phyloP scores from a whole-genome alignment of 495 filamentous ascomycete genomes.

The Podospora comata region DNA sequence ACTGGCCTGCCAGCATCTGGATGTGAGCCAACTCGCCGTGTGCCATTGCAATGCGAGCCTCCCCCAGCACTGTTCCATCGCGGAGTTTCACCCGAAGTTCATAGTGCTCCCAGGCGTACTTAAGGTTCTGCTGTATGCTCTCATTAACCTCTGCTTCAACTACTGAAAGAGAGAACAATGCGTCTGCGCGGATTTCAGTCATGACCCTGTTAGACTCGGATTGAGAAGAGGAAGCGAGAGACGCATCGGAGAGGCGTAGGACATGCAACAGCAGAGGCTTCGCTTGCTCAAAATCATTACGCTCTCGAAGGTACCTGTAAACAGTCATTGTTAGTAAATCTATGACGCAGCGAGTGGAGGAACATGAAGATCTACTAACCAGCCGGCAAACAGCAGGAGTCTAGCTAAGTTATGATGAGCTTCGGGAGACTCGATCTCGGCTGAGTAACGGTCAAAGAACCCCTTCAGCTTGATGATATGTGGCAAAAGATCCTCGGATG shows the following conservation, averaged over 20 bases:
- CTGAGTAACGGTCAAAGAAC: background rate
- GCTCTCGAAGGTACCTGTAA: constrained; percentile 1
- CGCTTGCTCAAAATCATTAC: background rate
- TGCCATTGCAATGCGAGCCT: constrained; percentile 4
- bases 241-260: background rate
- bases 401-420: too few relatives aligned
- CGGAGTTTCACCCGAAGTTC: background rate
- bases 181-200: too few relatives aligned
- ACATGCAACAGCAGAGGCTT: constrained; percentile 6
- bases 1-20: constrained; percentile 3
- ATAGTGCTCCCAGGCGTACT: background rate
- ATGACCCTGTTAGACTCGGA: too few relatives aligned
- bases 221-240: too few relatives aligned
- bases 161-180: too few relatives aligned
- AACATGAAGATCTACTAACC: too few relatives aligned
- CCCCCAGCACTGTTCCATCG: background rate
- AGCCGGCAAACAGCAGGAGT: too few relatives aligned
- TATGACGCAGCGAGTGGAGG: background rate
- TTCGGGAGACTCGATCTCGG: too few relatives aligned
- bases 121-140: background rate
- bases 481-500: too few relatives aligned
- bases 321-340: background rate
- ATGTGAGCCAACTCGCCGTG: constrained; percentile 7
- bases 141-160: background rate
- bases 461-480: too few relatives aligned